Percentiles rank a stretch among this genome's conserved stretches.
phyloP scores from a whole-genome alignment of 306 rosid species.

The Lablab purpureus region DNA sequence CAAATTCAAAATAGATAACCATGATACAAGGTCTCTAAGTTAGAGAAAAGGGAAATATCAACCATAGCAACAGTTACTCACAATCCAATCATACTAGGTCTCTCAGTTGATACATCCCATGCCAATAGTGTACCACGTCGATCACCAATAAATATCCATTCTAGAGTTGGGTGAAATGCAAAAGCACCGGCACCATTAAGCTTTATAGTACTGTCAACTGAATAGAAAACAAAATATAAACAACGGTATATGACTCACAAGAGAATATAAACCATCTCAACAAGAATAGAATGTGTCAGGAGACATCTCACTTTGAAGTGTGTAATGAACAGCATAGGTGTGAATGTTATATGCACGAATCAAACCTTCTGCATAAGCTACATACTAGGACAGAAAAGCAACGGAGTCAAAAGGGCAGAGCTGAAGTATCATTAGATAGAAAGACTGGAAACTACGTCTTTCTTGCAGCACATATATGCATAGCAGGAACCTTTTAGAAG shows the following conservation, averaged over 20 bases:
- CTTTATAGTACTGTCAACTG: conserved; percentile 93
- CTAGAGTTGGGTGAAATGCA: conserved; percentile 97
- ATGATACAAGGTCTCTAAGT: conserved; percentile 27
- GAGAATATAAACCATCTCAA: conserved; percentile 38
- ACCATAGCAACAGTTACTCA: conserved; percentile 74
- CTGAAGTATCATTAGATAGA: conserved; percentile 37
- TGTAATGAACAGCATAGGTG: conserved; percentile 94
- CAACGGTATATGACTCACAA: conserved; percentile 28
- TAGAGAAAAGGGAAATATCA: conserved; percentile 30
- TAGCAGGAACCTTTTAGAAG: conserved; percentile 23
- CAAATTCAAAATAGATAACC: conserved; percentile 38
- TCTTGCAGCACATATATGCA: conserved; percentile 37
- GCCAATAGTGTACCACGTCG: conserved; percentile 95
- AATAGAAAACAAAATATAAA: conserved; percentile 46
- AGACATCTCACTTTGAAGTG: conserved; percentile 83
- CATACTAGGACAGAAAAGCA: conserved; percentile 69
- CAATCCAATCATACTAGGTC: conserved; percentile 98
- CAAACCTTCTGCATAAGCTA: conserved; percentile 94
- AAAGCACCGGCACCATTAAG: conserved; percentile 96
- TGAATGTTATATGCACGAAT: conserved; percentile 96
- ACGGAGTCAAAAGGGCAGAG: conserved; percentile 32
- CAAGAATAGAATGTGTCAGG: conserved; percentile 41
- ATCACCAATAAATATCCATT: conserved; percentile 99
- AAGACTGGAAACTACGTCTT: conserved; percentile 12
- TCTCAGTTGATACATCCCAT: conserved; percentile 97